phyloP scores from a whole-genome alignment of 768 basidiomycete genomes.

The Leucogyrophana mollusca region DNA sequence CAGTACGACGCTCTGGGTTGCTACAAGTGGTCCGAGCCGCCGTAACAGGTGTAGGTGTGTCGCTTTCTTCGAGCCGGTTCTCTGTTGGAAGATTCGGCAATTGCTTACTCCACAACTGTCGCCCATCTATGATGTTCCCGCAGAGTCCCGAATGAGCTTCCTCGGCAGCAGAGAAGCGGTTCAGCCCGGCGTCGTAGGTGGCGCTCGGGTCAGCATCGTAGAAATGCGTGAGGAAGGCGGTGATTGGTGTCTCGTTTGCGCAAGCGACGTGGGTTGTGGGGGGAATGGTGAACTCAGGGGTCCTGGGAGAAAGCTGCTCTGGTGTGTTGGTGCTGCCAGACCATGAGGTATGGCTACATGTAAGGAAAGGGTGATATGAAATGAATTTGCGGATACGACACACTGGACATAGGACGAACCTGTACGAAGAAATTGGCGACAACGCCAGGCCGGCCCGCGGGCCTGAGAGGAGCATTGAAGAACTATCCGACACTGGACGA shows the following conservation, averaged over 20 bases:
- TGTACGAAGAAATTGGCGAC: conserved; percentile 22
- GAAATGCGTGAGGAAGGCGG: conserved; percentile 10
- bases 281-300: conserved; percentile 17
- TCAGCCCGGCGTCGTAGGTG: not conserved
- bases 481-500: not conserved
- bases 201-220: conserved; percentile 2
- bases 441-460: conserved; percentile 3
- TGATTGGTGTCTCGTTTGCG: conserved; percentile 8
- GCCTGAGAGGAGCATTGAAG: no score
- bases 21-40: not conserved
- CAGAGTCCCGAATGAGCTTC: not conserved
- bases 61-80: not conserved
- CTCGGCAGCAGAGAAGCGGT: not conserved
- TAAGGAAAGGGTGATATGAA: not conserved
- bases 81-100: conserved; percentile 1
- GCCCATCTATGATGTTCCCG: not conserved
- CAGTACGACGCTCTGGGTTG: not conserved
- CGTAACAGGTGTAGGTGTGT: not conserved
- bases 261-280: conserved; percentile 7
- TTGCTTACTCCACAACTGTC: not conserved
- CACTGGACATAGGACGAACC: conserved; percentile 14
- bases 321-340: conserved; percentile 14
- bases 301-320: conserved; percentile 12
- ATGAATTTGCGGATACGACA: not conserved
- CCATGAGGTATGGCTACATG: conserved; percentile 10